Conservation (phyloP, 768 basidiomycete species). For the Leccinellum albellum region DNA sequence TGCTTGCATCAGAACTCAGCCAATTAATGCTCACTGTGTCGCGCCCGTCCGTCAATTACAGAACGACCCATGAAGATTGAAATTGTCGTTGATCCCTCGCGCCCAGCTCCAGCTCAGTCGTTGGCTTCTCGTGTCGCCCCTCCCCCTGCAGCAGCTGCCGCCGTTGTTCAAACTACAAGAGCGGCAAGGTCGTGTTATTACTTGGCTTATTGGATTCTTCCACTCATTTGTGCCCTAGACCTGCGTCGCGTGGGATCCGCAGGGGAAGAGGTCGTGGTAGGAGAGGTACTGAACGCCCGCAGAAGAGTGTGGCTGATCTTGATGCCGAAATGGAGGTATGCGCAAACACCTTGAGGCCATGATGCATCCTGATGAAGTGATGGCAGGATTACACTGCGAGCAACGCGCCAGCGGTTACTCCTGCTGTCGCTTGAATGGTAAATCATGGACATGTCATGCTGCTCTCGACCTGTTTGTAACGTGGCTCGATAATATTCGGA, state of each 20-base stretch:
- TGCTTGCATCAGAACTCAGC: conserved; percentile 33
- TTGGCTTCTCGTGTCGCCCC: conserved; percentile 86
- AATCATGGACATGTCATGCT: conserved; percentile 6
- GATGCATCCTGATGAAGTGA: background rate
- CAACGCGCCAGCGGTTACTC: conserved; percentile 47
- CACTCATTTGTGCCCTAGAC: conserved; percentile 20
- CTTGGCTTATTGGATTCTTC: background rate
- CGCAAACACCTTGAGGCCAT: background rate
- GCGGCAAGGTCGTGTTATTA: conserved; percentile 34
- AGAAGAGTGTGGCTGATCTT: conserved; percentile 83
- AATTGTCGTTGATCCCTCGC: conserved; percentile 86
- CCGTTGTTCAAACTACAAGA: conserved; percentile 18
- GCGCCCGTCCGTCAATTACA: conserved; percentile 42
- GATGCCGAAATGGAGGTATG: conserved; percentile 98
- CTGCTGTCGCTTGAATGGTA: conserved; percentile 31
- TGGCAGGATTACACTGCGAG: conserved; percentile 65
- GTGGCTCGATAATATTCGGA: conserved; percentile 16
- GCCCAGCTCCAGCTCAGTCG: conserved; percentile 54
- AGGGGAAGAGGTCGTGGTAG: conserved; percentile 43
- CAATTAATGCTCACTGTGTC: conserved; percentile 34
- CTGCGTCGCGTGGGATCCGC: conserved; percentile 41
- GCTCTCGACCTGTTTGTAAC: conserved; percentile 4
- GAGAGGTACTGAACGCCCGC: conserved; percentile 54
- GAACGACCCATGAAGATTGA: conserved; percentile 99
- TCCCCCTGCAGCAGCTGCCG: conserved; percentile 37